phyloP scores from a whole-genome alignment of 495 filamentous ascomycete species.

The Trichoderma virens region DNA sequence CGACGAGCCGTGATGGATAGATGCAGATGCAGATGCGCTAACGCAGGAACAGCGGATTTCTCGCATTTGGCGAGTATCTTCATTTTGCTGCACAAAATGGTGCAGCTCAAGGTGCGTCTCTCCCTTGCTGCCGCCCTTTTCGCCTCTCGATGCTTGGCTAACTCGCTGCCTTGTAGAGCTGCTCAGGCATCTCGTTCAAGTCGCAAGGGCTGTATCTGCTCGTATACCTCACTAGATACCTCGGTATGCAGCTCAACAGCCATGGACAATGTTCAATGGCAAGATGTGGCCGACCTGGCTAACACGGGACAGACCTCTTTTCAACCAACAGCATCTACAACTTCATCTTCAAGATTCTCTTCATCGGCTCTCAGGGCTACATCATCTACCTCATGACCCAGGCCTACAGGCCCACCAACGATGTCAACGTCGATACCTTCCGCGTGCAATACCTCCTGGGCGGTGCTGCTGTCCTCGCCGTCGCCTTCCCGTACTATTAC shows the following conservation, averaged over 20 bases:
- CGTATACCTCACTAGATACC: constrained; percentile 88
- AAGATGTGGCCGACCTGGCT: background rate
- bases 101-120: constrained; percentile 65
- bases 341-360: constrained; percentile 90
- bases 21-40: background rate
- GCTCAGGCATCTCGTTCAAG: constrained; percentile 95
- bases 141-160: background rate
- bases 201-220: constrained; percentile 89
- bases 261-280: constrained; percentile 3
- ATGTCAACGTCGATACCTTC: constrained; percentile 93
- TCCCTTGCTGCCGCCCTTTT: constrained; percentile 12
- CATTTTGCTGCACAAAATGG: constrained; percentile 94
- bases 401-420: constrained; percentile 91
- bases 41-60: constrained; percentile 62
- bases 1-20: background rate
- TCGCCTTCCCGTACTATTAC: constrained; percentile 81
- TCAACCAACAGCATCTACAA: constrained; percentile 84
- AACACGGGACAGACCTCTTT: constrained; percentile 60
- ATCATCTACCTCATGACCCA: constrained; percentile 95
- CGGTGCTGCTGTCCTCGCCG: constrained; percentile 64
- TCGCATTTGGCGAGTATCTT: constrained; percentile 92
- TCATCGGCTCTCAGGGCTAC: constrained; percentile 82
- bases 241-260: constrained; percentile 45
- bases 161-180: constrained; percentile 56
- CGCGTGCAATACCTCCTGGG: constrained; percentile 86